A percentile compares a stretch with the other conserved stretches of the same genome.
phyloP scores from a whole-genome alignment of 768 basidiomycete genomes.

The Termitomyces sp. region DNA sequence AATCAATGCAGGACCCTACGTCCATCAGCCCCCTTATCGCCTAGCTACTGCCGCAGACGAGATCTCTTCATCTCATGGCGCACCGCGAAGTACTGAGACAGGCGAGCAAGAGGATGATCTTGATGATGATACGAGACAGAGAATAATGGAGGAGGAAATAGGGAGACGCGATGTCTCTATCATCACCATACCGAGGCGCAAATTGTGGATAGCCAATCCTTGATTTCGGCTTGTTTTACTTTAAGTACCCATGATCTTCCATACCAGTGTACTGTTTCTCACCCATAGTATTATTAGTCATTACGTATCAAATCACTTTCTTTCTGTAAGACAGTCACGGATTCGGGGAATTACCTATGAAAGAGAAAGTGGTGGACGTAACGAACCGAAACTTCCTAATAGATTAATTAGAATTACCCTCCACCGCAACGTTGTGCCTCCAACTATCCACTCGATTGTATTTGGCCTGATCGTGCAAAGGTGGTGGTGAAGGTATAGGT shows the following conservation, averaged over 20 bases:
- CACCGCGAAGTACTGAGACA: slow-evolving; percentile 45
- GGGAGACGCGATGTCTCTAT: slow-evolving; percentile 79
- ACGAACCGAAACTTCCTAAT: neutral
- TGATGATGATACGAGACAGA: slow-evolving; percentile 69
- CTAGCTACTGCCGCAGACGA: slow-evolving; percentile 36
- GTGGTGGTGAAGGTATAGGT: slow-evolving; percentile 55
- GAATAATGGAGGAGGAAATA: slow-evolving; percentile 79
- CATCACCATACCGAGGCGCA: slow-evolving; percentile 69
- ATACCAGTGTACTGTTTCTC: neutral
- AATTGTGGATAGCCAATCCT: slow-evolving; percentile 70
- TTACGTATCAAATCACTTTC: slow-evolving; percentile 6
- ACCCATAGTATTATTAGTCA: slow-evolving; percentile 11
- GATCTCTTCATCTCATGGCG: slow-evolving; percentile 25
- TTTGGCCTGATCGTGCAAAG: slow-evolving; percentile 58
- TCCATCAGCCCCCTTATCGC: slow-evolving; percentile 60
- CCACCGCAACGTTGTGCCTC: slow-evolving; percentile 73
- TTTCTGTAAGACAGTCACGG: slow-evolving; percentile 5
- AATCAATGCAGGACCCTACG: slow-evolving; percentile 57
- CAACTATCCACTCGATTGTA: slow-evolving; percentile 72
- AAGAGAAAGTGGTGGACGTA: neutral
- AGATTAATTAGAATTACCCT: slow-evolving; percentile 35
- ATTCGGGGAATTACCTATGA: neutral
- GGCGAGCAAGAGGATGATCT: slow-evolving; percentile 65
- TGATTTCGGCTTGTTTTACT: slow-evolving; percentile 5
- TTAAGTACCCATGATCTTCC: neutral